Conservation (phyloP, 805 yeast species). For the Torulaspora gathmanii region DNA sequence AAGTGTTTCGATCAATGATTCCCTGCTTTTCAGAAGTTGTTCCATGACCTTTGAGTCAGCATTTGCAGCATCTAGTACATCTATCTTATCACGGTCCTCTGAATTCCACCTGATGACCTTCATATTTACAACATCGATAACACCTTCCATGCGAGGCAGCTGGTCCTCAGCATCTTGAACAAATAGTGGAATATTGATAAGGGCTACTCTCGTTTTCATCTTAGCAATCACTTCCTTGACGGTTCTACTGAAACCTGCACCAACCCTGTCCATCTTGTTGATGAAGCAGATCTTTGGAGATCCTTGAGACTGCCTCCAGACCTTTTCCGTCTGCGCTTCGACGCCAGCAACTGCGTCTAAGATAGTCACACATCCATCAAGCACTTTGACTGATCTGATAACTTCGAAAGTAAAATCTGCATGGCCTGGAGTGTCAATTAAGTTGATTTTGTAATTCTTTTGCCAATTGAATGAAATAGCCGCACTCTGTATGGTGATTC, state of each 20-base stretch:
- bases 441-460: constrained; percentile 58
- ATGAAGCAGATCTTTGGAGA: constrained; percentile 79
- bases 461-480: constrained; percentile 91
- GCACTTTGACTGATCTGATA: constrained; percentile 76
- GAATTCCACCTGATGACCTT: constrained; percentile 47
- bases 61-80: constrained; percentile 55
- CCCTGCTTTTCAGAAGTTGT: constrained; percentile 55
- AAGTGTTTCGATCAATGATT: constrained; percentile 74
- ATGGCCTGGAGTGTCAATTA: constrained; percentile 97
- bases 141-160: constrained; percentile 46
- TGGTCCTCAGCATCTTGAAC: constrained; percentile 34
- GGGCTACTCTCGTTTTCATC: constrained; percentile 65
- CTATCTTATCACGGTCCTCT: constrained; percentile 24
- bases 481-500: constrained; percentile 95
- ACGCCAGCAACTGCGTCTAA: constrained; percentile 97
- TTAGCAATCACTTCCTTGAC: constrained; percentile 77
- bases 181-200: constrained; percentile 77
- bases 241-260: constrained; percentile 90
- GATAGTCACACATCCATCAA: constrained; percentile 92
- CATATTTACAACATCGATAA: constrained; percentile 53
- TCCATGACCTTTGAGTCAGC: constrained; percentile 38
- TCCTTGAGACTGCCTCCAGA: constrained; percentile 80
- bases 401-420: constrained; percentile 97
- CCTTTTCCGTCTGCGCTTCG: constrained; percentile 96
- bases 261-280: constrained; percentile 94